phyloP scores from a whole-genome alignment of 441 rosid species.

The Croton setiger region DNA sequence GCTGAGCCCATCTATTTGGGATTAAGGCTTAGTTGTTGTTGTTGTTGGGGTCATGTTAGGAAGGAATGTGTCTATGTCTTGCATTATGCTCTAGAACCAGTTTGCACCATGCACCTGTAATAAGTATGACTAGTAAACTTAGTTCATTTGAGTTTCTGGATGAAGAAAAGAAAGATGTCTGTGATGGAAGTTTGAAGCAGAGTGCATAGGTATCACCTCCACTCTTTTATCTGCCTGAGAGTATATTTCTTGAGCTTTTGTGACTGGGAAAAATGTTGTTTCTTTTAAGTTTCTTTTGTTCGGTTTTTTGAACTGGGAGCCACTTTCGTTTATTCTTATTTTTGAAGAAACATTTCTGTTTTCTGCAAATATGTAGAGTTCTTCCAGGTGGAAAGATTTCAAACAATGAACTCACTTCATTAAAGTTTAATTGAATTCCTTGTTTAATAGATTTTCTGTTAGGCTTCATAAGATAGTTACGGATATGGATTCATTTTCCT shows the following conservation, averaged over 20 bases:
- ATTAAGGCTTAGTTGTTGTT: too few species aligned
- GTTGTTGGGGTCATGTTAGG: too few species aligned
- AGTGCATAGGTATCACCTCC: not conserved
- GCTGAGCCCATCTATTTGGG: too few species aligned
- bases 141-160: not conserved
- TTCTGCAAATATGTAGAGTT: not conserved
- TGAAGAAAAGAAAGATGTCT: not conserved
- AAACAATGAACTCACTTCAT: not conserved
- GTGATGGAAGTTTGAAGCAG: not conserved
- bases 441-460: not conserved
- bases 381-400: not conserved
- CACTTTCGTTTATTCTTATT: not conserved
- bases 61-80: too few species aligned
- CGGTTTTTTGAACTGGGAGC: not conserved
- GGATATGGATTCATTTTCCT: not conserved
- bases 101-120: too few species aligned
- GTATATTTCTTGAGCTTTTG: not conserved
- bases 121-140: not conserved
- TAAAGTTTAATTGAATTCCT: conserved; percentile 4
- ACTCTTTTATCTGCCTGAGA: not conserved
- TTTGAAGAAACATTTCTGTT: not conserved
- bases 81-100: too few species aligned
- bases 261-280: too few species aligned
- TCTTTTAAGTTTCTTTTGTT: not conserved
- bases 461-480: conserved; percentile 7